A percentile compares a stretch with the other conserved stretches of the same genome.
These are phyloP conservation scores for Macadamia tetraphylla DNA, from an alignment of 164 flowering plant species.

Conservation along the genomic window DNA sequence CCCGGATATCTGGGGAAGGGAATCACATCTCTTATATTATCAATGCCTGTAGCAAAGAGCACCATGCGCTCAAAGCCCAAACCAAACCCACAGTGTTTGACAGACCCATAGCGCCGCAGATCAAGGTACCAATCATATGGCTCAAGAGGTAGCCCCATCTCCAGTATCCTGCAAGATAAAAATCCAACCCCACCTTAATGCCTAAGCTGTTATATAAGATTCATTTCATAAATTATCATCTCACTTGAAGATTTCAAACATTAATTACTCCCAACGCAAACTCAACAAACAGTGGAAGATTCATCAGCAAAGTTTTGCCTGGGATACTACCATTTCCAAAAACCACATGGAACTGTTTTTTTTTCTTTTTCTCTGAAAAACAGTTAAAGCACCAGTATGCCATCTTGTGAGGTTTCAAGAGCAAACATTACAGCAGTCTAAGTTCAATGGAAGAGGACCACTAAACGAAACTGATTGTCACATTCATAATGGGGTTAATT, in stretches of 20 bases:
- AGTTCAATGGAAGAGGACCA: no score
- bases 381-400: no score
- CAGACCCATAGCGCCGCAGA: conserved; percentile 52
- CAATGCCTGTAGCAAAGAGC: conserved; percentile 79
- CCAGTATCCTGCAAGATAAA: conserved; percentile 56
- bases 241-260: neutral
- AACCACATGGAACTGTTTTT: no score
- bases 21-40: conserved; percentile 49
- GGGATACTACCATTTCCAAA: no score
- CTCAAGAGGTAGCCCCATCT: conserved; percentile 76
- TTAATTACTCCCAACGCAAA: neutral
- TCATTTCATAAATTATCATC: neutral
- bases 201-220: neutral
- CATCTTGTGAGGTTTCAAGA: no score
- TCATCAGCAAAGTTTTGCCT: no score
- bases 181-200: neutral
- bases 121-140: conserved; percentile 99
- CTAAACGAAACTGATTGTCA: no score
- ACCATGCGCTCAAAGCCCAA: conserved; percentile 96
- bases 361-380: no score
- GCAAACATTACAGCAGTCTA: no score
- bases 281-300: neutral
- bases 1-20: conserved; percentile 58
- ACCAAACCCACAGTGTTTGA: conserved; percentile 57
- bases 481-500: no score